Base-by-base conservation (phyloP, 2,329 filamentous ascomycete species). In the Cryoendolithus antarcticus region DNA sequence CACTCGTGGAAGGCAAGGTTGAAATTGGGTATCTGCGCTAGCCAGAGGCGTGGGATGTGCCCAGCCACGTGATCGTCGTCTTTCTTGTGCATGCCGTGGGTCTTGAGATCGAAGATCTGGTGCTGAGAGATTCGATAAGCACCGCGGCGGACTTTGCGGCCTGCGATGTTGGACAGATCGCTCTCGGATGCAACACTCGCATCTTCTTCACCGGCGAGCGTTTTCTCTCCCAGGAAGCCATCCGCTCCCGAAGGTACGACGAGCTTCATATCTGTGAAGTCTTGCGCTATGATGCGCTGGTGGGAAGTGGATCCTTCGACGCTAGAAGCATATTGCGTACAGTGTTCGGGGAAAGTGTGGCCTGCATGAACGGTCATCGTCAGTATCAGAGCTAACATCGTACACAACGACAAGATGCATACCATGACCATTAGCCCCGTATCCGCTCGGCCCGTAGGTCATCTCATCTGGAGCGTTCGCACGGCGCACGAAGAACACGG, bases 311-410 rank as follows among this genome's bases (percentile, higher is more conserved):
- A 82, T 0, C 65, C 63, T 34, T 63, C 65, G 0, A 75, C 69
- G 1, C 65, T 65, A 0, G 48, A 8, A 6, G 72, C 69, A 77
- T 78, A 83, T 0, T 65, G 73, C 0, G 80, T 84, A 49, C 82
- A 77, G 1, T 65, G 64, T 35, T 82, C 75, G 0, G 75, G 75
- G 45, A 85, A 84, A 0, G 73, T 68, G 47, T 83, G 77, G 0
- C 79, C 78, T 38, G 15, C 7, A 11, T 6, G 19, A 3, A 3
- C 19, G 6, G 19, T 21, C 3, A 21, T 21, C 3, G 19, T 21
- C 19, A 21, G 19, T n/a, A n/a, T n/a, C n/a, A n/a, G n/a, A n/a
- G n/a, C n/a, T n/a, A n/a, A n/a, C n/a, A n/a, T n/a, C n/a, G n/a
- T n/a, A n/a, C n/a, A n/a, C n/a, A n/a, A n/a, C n/a, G n/a, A n/a